Conservation (phyloP, 176 grass and related monocot species). For the Neostapfia colusana region DNA sequence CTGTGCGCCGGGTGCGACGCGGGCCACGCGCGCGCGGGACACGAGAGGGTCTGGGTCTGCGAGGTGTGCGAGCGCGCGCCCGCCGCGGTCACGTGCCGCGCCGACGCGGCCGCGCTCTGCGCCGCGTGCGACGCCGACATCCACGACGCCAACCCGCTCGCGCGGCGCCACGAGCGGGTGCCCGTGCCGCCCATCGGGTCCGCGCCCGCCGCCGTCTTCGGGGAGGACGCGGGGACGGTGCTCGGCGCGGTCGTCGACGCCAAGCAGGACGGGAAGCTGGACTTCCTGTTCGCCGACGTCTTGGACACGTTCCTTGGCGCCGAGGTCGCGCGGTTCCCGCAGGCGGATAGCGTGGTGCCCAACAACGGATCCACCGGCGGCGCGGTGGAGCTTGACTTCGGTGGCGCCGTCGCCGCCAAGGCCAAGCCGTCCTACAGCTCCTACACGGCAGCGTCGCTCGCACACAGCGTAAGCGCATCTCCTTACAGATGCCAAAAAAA, state of each 20-base stretch:
- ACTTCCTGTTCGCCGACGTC: slow-evolving; percentile 51
- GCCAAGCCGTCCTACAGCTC: slow-evolving; percentile 55
- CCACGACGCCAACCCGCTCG: slow-evolving; percentile 68
- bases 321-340: slow-evolving; percentile 40
- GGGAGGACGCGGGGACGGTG: not conserved
- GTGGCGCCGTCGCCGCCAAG: not conserved
- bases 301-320: slow-evolving; percentile 59
- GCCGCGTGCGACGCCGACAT: slow-evolving; percentile 50
- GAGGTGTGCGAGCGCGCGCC: slow-evolving; percentile 89
- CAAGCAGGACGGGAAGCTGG: not conserved
- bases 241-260: not conserved
- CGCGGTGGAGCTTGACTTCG: slow-evolving; percentile 46
- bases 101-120: slow-evolving; percentile 72
- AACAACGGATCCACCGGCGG: not conserved
- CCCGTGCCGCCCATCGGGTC: slow-evolving; percentile 50
- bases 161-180: slow-evolving; percentile 73
- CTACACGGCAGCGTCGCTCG: slow-evolving; percentile 59
- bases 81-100: slow-evolving; percentile 73
- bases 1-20: slow-evolving; percentile 40
- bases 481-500: too few relatives aligned
- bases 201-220: slow-evolving; percentile 8
- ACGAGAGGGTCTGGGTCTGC: slow-evolving; percentile 63
- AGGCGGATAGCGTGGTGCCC: slow-evolving; percentile 66
- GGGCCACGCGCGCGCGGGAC: slow-evolving; percentile 41
- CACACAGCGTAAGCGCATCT: slow-evolving; percentile 51